Evolutionary conservation across 2,329 filamentous ascomycete genomes (phyloP).

Genomic region (Neoascochyta sp.): DNA sequence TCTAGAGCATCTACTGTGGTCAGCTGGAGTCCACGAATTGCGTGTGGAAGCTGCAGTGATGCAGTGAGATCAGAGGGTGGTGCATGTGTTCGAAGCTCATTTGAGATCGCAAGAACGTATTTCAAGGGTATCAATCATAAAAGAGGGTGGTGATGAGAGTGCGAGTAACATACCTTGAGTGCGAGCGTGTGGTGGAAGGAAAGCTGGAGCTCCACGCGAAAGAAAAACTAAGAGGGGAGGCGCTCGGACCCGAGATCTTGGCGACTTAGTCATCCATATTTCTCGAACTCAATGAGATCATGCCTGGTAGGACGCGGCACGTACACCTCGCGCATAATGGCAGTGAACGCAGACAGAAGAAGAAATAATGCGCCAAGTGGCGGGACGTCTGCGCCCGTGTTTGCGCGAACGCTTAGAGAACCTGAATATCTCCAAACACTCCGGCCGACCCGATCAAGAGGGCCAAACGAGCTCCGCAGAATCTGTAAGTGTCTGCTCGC

Average conservation of each 20-base stretch:
- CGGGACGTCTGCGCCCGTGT: constrained; percentile 71
- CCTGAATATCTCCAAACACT: constrained; percentile 44
- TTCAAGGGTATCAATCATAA: constrained; percentile 54
- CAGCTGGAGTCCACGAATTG: constrained; percentile 11
- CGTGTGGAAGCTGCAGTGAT: constrained; percentile 6
- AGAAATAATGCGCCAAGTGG: constrained; percentile 85
- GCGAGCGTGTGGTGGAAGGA: constrained; percentile 19
- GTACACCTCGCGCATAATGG: constrained; percentile 12
- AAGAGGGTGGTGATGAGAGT: constrained; percentile 10
- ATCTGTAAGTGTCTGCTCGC: constrained; percentile 63
- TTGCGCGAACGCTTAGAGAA: constrained; percentile 51
- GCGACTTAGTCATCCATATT: constrained; percentile 26
- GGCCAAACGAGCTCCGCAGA: constrained; percentile 70
- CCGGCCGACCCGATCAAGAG: constrained; percentile 56
- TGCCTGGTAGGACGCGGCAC: constrained; percentile 4
- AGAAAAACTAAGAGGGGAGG: constrained; percentile 24
- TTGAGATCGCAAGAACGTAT: constrained; percentile 52
- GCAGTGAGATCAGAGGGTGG: constrained; percentile 51
- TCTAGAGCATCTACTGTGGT: constrained; percentile 12
- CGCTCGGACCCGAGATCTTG: constrained; percentile 25
- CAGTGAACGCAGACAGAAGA: constrained; percentile 62
- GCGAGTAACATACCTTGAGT: constrained; percentile 22
- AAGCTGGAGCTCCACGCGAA: constrained; percentile 16
- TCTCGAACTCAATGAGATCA: constrained; percentile 14
- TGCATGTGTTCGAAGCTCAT: constrained; percentile 61